Conservation (phyloP, 2,329 filamentous ascomycete species). For the Sclerotinia subarctica region DNA sequence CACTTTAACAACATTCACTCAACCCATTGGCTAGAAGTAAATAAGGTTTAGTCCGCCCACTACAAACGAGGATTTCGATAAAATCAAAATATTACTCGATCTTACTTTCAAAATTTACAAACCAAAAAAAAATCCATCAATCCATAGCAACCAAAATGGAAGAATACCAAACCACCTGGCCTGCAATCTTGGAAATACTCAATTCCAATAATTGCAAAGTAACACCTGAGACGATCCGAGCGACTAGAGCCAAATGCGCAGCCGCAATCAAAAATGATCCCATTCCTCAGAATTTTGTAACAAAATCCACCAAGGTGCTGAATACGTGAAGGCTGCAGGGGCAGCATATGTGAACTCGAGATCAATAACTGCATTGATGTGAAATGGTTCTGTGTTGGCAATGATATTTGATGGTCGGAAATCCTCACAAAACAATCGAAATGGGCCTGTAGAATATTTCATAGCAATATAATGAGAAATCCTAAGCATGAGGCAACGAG, state of each 20-base stretch:
- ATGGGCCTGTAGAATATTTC: constrained; percentile 11
- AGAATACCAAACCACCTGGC: neutral
- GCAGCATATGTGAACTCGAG: constrained; percentile 44
- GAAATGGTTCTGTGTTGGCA: constrained; percentile 32
- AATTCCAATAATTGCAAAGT: too few species aligned
- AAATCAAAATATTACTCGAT: neutral
- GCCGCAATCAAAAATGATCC: constrained; percentile 15
- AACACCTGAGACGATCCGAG: too few species aligned
- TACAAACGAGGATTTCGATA: neutral
- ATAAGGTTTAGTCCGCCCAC: neutral
- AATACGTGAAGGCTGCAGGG: constrained; percentile 39
- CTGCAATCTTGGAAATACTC: too few species aligned
- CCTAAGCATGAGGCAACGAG: neutral
- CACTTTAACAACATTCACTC: neutral
- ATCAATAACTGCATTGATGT: constrained; percentile 41
- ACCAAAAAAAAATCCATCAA: neutral
- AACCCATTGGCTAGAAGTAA: neutral
- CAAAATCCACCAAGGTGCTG: constrained; percentile 44
- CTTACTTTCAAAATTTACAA: neutral
- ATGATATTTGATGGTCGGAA: constrained; percentile 40
- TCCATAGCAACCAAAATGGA: neutral
- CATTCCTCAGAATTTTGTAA: constrained; percentile 39
- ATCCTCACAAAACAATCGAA: constrained; percentile 40
- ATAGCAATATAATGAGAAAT: constrained; percentile 15
- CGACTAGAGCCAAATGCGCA: too few species aligned